phyloP scores from a whole-genome alignment of 306 rosid species.

The Sophora flavescens region DNA sequence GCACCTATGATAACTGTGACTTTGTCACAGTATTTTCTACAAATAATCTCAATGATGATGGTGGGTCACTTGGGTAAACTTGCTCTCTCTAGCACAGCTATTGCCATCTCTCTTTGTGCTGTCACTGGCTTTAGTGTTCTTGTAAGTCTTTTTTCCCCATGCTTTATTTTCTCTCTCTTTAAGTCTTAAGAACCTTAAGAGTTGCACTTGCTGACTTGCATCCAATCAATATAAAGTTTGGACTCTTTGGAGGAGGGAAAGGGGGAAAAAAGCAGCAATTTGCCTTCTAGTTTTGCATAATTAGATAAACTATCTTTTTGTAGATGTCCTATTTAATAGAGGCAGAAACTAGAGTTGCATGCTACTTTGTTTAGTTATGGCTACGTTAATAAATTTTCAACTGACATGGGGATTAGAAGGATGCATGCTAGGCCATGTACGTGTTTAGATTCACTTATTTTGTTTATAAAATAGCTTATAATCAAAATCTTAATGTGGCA shows the following conservation, averaged over 20 bases:
- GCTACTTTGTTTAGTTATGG: not conserved
- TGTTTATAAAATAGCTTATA: too few species aligned
- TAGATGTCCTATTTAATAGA: not conserved
- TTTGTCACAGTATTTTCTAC: slow-evolving; percentile 58
- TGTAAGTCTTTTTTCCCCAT: slow-evolving; percentile 55
- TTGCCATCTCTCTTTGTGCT: slow-evolving; percentile 62
- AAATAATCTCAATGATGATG: slow-evolving; percentile 58
- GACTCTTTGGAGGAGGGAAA: not conserved
- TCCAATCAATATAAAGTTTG: not conserved
- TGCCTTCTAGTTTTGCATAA: too few species aligned
- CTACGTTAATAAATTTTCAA: not conserved
- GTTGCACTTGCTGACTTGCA: not conserved
- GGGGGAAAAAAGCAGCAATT: too few species aligned
- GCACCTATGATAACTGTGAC: slow-evolving; percentile 66
- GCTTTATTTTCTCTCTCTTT: too few species aligned
- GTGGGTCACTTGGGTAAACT: slow-evolving; percentile 76
- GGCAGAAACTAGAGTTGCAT: not conserved
- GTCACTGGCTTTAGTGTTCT: slow-evolving; percentile 67
- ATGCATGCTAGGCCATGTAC: not conserved
- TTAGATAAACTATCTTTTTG: too few species aligned
- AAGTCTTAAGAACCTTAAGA: not conserved
- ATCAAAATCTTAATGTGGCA: too few species aligned
- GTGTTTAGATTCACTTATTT: too few species aligned
- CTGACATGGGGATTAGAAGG: not conserved
- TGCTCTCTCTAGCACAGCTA: slow-evolving; percentile 70